Evolutionary conservation across 192 early-diverging fungal genomes (phyloP).

Genomic region (Coemansia sp.): DNA sequence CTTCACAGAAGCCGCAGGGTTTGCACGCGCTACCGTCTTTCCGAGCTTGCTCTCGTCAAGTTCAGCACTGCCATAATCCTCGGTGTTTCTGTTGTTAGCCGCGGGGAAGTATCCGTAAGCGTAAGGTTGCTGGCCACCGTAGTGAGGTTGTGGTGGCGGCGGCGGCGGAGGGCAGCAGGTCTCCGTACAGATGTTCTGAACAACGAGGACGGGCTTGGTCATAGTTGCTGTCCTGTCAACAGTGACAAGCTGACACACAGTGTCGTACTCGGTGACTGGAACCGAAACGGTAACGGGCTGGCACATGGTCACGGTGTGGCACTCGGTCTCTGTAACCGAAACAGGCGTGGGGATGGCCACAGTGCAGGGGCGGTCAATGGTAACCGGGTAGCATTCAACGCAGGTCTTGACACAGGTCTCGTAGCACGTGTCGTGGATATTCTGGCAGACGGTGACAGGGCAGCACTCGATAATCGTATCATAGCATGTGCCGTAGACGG

Average conservation of each 20-base stretch:
- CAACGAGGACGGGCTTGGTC: constrained; percentile 52
- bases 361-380: constrained; percentile 36
- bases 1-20: constrained; percentile 7
- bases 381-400: constrained; percentile 33
- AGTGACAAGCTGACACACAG: constrained; percentile 50
- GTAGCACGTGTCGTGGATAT: constrained; percentile 35
- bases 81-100: neutral
- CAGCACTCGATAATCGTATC: constrained; percentile 50
- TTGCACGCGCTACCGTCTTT: constrained; percentile 4
- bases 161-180: constrained; percentile 17
- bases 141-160: constrained; percentile 16
- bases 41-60: neutral
- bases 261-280: constrained; percentile 47
- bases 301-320: constrained; percentile 46
- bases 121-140: neutral
- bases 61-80: constrained; percentile 16
- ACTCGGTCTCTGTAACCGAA: constrained; percentile 25
- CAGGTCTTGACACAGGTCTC: constrained; percentile 44
- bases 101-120: constrained; percentile 10
- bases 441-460: constrained; percentile 46
- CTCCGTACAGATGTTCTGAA: constrained; percentile 52
- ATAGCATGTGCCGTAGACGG: constrained; percentile 24
- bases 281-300: constrained; percentile 45
- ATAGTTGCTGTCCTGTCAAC: constrained; percentile 40
- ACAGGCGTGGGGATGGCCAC: constrained; percentile 32